Evolutionary conservation across 139 green algal species (phyloP).

Genomic region (Chlorella vulgaris): DNA sequence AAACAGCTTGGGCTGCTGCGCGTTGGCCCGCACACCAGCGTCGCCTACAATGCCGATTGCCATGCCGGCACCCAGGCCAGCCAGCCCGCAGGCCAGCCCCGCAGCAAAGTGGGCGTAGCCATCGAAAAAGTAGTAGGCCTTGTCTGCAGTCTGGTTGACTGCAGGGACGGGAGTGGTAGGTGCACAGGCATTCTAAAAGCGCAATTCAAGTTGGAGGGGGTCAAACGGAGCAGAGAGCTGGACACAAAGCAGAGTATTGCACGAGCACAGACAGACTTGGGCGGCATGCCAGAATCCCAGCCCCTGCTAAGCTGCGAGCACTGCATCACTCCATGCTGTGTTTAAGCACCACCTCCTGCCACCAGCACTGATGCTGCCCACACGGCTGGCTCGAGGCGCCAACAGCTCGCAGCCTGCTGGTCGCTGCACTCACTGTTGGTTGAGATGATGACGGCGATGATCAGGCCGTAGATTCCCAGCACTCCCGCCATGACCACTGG

Average conservation of each 20-base stretch:
- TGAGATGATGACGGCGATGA: constrained; percentile 99
- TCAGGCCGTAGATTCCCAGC: constrained; percentile 99
- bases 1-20: constrained; percentile 99
- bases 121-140: constrained; percentile 96
- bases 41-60: constrained; percentile 99
- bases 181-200: too few relatives aligned
- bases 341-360: too few relatives aligned
- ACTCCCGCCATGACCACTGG: constrained; percentile 99
- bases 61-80: constrained; percentile 96
- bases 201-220: too few relatives aligned
- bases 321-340: too few relatives aligned
- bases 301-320: too few relatives aligned
- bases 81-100: constrained; percentile 94
- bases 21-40: constrained; percentile 97
- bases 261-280: too few relatives aligned
- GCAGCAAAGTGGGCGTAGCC: constrained; percentile 97
- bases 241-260: too few relatives aligned
- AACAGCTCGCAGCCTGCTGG: too few relatives aligned
- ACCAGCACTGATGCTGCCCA: too few relatives aligned
- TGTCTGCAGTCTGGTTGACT: constrained; percentile 81
- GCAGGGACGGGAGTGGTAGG: constrained; percentile 12
- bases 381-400: too few relatives aligned
- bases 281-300: too few relatives aligned
- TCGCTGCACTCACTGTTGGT: constrained; percentile 92
- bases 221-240: too few relatives aligned